Percentiles rank a stretch among this genome's conserved stretches.
These are phyloP conservation scores for Phytopythium mirpurense DNA, from an alignment of 352 stramenopile genomes.

Conservation along the genomic window DNA sequence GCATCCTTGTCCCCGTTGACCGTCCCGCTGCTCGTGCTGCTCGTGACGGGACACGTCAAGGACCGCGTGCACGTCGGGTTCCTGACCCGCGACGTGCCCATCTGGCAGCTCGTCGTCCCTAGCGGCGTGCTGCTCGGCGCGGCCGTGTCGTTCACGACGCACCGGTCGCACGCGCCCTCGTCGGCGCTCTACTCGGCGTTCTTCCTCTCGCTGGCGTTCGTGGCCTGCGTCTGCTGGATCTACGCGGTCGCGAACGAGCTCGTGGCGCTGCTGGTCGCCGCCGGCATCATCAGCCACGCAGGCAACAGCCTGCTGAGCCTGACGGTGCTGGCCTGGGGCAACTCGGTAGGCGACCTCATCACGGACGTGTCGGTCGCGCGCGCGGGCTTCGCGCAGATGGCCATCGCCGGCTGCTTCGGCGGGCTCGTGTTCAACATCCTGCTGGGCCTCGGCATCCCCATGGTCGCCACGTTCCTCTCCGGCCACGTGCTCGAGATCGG, in stretches of 20 bases:
- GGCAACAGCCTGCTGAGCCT: conserved; percentile 75
- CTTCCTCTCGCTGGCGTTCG: conserved; percentile 68
- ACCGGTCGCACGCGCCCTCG: conserved; percentile 51
- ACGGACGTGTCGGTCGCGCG: conserved; percentile 81
- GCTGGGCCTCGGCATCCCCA: conserved; percentile 69
- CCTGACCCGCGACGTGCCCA: conserved; percentile 18
- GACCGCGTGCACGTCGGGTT: conserved; percentile 17
- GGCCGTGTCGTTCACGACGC: conserved; percentile 58
- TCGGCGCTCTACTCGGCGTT: conserved; percentile 38
- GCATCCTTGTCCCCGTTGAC: conserved; percentile 80
- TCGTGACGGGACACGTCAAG: conserved; percentile 36
- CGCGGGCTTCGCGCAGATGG: conserved; percentile 79
- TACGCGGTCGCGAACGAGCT: conserved; percentile 87
- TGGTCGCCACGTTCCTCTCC: conserved; percentile 50
- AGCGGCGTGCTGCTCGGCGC: conserved; percentile 39
- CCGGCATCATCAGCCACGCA: conserved; percentile 69
- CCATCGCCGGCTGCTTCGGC: conserved; percentile 79
- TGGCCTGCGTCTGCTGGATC: conserved; percentile 90
- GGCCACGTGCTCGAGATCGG: conserved; percentile 33
- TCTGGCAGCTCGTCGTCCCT: conserved; percentile 37
- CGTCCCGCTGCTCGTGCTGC: conserved; percentile 83
- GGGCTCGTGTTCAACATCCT: conserved; percentile 83
- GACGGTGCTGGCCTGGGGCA: conserved; percentile 81
- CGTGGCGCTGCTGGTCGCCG: conserved; percentile 70
- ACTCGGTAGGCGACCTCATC: conserved; percentile 79